phyloP scores from a whole-genome alignment of 768 basidiomycete species.

The Boletales sp. region DNA sequence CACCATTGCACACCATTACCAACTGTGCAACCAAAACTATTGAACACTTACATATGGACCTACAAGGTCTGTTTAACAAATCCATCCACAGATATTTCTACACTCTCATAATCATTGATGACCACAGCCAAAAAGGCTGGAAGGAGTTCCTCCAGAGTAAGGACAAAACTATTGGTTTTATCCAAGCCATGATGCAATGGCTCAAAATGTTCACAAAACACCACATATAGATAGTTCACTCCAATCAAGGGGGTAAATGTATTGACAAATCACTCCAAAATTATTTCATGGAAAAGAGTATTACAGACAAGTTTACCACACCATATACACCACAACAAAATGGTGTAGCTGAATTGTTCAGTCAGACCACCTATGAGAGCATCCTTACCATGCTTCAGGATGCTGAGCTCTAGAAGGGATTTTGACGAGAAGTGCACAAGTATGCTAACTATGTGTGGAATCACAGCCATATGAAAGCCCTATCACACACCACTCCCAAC shows the following conservation, averaged over 20 bases:
- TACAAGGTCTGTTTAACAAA: not conserved
- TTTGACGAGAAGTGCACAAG: slow-evolving; percentile 20
- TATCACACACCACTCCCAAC: slow-evolving; percentile 13
- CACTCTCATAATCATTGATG: slow-evolving; percentile 3
- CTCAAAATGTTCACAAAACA: not conserved
- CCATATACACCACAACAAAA: too few species aligned
- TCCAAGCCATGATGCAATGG: not conserved
- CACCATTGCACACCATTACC: slow-evolving; percentile 8
- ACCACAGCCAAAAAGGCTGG: too few species aligned
- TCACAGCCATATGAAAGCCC: slow-evolving; percentile 1
- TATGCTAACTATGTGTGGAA: slow-evolving; percentile 5
- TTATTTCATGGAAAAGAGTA: too few species aligned
- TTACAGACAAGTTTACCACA: too few species aligned
- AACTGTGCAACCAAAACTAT: not conserved
- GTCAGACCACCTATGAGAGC: not conserved
- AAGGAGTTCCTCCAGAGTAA: slow-evolving; percentile 9
- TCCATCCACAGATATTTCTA: slow-evolving; percentile 8
- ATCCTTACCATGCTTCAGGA: slow-evolving; percentile 23
- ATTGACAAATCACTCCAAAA: too few species aligned
- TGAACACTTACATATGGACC: not conserved
- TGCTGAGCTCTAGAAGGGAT: slow-evolving; percentile 9
- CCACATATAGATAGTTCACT: not conserved
- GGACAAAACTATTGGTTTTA: not conserved
- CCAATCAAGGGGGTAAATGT: not conserved
- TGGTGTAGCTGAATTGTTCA: too few species aligned